Percentiles rank a stretch among this genome's conserved stretches.
Evolutionary conservation across 306 rosid genomes (phyloP).

Genomic region (Dryas octopetala): DNA sequence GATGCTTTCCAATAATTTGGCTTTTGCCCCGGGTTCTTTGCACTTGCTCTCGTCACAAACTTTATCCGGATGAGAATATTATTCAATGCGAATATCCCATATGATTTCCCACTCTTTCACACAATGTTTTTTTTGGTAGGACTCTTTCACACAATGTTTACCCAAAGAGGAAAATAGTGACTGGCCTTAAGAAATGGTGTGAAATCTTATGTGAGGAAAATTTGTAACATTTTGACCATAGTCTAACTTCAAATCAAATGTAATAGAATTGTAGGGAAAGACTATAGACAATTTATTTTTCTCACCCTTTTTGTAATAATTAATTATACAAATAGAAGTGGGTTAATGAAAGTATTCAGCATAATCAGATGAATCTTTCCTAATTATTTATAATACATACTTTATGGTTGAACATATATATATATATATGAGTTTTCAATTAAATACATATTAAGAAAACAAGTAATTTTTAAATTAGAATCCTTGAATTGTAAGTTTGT

Average conservation of each 20-base stretch:
- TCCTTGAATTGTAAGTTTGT: no score
- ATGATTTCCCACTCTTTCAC: not conserved
- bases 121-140: not conserved
- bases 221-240: not conserved
- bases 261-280: not conserved
- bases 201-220: not conserved
- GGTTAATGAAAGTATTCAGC: no score
- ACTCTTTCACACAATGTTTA: not conserved
- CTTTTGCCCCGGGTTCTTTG: slow-evolving; percentile 28
- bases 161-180: not conserved
- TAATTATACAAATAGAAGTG: no score
- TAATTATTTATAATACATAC: no score
- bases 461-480: no score
- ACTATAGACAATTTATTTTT: not conserved
- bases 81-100: slow-evolving; percentile 37
- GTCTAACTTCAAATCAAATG: not conserved
- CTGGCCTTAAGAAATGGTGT: not conserved
- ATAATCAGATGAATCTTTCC: no score
- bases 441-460: no score
- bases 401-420: no score
- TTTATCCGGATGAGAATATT: slow-evolving; percentile 35
- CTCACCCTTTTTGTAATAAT: no score
- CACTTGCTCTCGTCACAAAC: slow-evolving; percentile 17
- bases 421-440: no score
- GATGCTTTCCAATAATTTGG: slow-evolving; percentile 25